phyloP scores from a whole-genome alignment of 192 early-diverging fungal genomes.

The Coemansia sp. region DNA sequence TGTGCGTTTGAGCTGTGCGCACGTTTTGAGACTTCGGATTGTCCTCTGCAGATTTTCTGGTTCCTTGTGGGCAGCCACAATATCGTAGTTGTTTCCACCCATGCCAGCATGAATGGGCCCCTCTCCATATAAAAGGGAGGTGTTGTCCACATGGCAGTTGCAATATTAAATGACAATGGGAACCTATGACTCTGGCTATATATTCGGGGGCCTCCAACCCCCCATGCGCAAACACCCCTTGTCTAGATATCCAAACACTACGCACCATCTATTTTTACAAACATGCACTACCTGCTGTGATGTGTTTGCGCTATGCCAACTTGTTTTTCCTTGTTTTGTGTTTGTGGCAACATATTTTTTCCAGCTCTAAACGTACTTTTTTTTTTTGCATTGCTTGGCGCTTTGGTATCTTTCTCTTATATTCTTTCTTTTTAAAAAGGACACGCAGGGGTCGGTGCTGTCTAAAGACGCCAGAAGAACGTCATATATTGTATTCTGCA shows the following conservation, averaged over 20 bases:
- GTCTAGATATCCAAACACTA: background rate
- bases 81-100: no score
- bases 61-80: no score
- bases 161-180: constrained; percentile 7
- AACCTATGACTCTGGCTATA: background rate
- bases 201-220: background rate
- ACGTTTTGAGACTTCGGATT: no score
- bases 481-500: constrained; percentile 8
- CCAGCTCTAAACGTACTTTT: background rate
- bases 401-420: background rate
- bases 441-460: no score
- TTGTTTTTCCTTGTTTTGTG: constrained; percentile 5
- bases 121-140: no score
- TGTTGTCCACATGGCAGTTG: no score
- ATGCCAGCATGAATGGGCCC: no score
- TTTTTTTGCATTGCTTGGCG: constrained; percentile 2
- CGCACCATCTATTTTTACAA: constrained; percentile 5
- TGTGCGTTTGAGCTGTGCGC: no score
- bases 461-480: no score
- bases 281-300: constrained; percentile 5
- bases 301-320: constrained; percentile 1
- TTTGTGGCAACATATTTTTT: background rate
- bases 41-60: no score
- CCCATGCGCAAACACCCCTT: background rate
- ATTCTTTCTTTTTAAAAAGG: background rate